Evolutionary conservation across 306 rosid genomes (phyloP), one percentile per base, ranked within the genome.

Genomic region (Amphicarpaea edgeworthii): DNA sequence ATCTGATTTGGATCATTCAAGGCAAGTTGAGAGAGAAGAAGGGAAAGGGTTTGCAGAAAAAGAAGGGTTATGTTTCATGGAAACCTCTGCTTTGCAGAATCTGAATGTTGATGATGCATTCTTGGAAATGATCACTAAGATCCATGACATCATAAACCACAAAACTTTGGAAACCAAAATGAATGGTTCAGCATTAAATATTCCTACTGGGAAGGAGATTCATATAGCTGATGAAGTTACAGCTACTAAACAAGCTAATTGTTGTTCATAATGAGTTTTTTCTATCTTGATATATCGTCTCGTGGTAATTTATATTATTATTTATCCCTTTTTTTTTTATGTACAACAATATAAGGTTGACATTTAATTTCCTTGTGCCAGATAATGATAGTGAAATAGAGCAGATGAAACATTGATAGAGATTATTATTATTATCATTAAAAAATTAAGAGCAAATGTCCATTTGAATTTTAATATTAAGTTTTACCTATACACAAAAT

Each of bases 81-180:
- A 95, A 78, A 95, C 98, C 3, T 95, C 98, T 2, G 98, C 98
- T 5, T 32, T 89, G 37, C 91, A 95, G 65, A 90, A 92, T 73
- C 46, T 85, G 15, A 92, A 95, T 21, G 98, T 95, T 16, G 97
- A 95, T 46, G 88, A 88, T 37, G 93, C 91, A 11, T 95, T 95
- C 60, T 79, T 90, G 11, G 78, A 87, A 46, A 92, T 92, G 96
- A 75, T 94, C 57, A 73, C 86, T 7, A 87, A 81, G 81, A 94
- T 94, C 23, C 90, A 88, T 61, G 85, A 90, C 11, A 83, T 87
- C 62, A 87, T 88, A 19, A 87, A 77, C 76, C 96, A 88, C 2
- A 94, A 83, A 66, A 79, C 78, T 21, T 85, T 94, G 77, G 89
- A 90, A 70, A 79, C 83, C 38, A 87, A 88, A 76, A 42, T 63